Evolutionary conservation across 208 protist genomes (phyloP).

Genomic region (Crithidia thermophila): DNA sequence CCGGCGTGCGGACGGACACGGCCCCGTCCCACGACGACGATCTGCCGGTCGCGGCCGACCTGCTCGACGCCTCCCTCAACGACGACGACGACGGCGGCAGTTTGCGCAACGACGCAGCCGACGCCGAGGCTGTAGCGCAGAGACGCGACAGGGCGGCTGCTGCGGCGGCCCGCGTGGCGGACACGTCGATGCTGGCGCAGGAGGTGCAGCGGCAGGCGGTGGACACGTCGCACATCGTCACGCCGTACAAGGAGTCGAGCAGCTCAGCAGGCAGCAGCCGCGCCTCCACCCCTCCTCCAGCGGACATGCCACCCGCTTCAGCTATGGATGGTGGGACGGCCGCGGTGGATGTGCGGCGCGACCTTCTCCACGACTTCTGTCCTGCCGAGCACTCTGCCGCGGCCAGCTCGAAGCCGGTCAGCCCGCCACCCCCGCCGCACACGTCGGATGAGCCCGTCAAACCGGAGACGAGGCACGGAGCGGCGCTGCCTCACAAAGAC

Average conservation of each 20-base stretch:
- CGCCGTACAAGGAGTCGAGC: conserved; percentile 35
- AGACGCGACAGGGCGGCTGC: too few species aligned
- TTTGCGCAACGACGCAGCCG: too few species aligned
- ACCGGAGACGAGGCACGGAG: too few species aligned
- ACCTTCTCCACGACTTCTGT: background rate
- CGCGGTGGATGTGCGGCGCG: background rate
- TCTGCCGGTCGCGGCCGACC: background rate
- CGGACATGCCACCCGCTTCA: background rate
- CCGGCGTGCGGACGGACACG: background rate
- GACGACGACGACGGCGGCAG: background rate
- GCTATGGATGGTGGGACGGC: background rate
- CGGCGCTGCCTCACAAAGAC: too few species aligned
- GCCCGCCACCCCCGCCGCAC: background rate
- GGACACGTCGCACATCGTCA: conserved; percentile 30
- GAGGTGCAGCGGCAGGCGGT: conserved; percentile 38
- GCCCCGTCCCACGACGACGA: background rate
- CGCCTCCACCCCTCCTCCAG: background rate
- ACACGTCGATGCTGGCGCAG: conserved; percentile 23
- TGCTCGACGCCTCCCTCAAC: conserved; percentile 27
- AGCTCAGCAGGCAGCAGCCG: background rate
- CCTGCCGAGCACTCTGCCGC: background rate
- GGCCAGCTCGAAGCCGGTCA: background rate
- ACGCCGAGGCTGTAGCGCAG: too few species aligned
- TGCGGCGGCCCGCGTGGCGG: background rate
- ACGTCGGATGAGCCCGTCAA: too few species aligned